A percentile compares a stretch with the other conserved stretches of the same genome.
phyloP scores from a whole-genome alignment of 179 eudicot species.

The Heliamphora pulchella region DNA sequence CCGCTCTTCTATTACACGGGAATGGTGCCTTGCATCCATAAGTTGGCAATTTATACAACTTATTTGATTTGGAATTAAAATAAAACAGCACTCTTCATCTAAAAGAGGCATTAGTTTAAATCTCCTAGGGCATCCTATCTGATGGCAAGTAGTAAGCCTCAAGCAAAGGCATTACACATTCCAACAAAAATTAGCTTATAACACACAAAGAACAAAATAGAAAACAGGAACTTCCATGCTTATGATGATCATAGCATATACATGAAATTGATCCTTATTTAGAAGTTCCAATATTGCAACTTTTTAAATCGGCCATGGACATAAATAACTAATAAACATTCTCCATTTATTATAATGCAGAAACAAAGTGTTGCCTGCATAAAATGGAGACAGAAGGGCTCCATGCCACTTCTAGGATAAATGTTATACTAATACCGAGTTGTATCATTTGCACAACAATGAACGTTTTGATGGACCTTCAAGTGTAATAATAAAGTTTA shows the following conservation, averaged over 20 bases:
- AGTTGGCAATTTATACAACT: neutral
- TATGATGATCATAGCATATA: neutral
- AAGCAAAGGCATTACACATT: neutral
- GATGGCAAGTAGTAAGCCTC: neutral
- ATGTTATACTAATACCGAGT: no score
- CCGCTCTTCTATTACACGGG: neutral
- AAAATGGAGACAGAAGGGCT: neutral
- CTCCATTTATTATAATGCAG: neutral
- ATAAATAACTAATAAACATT: neutral
- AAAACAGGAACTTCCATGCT: neutral
- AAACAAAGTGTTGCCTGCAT: neutral
- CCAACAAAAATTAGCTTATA: neutral
- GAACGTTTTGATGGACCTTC: no score
- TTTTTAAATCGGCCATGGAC: neutral
- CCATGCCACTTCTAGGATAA: no score
- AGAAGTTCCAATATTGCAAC: neutral
- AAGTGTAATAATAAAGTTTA: no score
- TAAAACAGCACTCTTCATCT: neutral
- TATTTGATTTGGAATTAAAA: neutral
- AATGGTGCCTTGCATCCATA: neutral
- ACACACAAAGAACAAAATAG: no score
- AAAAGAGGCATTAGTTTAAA: neutral
- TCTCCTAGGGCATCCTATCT: neutral
- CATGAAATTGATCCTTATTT: neutral
- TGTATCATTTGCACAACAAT: no score